phyloP scores from a whole-genome alignment of 2,329 filamentous ascomycete species.

The Ophiostoma piceae region DNA sequence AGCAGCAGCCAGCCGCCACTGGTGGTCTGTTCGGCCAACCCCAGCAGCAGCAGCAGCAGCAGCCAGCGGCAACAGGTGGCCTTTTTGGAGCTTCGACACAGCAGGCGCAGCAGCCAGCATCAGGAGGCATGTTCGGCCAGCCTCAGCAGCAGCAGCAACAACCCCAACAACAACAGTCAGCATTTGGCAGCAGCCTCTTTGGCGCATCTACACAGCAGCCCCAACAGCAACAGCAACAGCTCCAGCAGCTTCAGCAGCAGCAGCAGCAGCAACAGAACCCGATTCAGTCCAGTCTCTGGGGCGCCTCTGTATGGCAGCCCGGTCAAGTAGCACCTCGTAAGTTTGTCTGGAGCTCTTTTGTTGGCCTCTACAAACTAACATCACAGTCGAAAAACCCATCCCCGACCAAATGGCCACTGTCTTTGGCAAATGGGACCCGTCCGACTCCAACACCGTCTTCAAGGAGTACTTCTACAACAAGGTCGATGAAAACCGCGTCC shows the following conservation, averaged over 20 bases:
- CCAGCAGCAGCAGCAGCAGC: slow-evolving; percentile 17
- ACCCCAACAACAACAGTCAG: slow-evolving; percentile 34
- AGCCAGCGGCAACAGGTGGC: background rate
- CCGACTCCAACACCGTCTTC: slow-evolving; percentile 64
- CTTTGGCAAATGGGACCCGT: slow-evolving; percentile 68
- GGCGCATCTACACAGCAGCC: slow-evolving; percentile 24
- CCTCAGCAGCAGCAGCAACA: slow-evolving; percentile 27
- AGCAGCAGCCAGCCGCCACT: slow-evolving; percentile 30
- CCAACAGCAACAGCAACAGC: slow-evolving; percentile 18
- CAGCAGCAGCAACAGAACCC: slow-evolving; percentile 36
- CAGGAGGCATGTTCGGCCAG: background rate
- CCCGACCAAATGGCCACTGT: slow-evolving; percentile 68
- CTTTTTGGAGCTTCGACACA: slow-evolving; percentile 23
- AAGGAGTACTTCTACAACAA: slow-evolving; percentile 86
- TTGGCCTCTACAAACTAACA: slow-evolving; percentile 6
- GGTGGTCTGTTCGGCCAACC: slow-evolving; percentile 22
- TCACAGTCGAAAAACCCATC: slow-evolving; percentile 62
- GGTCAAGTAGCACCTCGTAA: slow-evolving; percentile 45
- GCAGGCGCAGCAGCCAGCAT: slow-evolving; percentile 32
- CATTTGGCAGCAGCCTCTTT: background rate
- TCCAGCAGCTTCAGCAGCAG: slow-evolving; percentile 20
- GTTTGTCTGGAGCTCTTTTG: slow-evolving; percentile 6
- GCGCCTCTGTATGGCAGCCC: slow-evolving; percentile 50
- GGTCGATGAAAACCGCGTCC: slow-evolving; percentile 67
- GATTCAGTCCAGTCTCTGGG: slow-evolving; percentile 38